Evolutionary conservation across 257 asterid genomes (phyloP), one percentile per base, ranked within the genome.

Genomic region (Coffea canephora): DNA sequence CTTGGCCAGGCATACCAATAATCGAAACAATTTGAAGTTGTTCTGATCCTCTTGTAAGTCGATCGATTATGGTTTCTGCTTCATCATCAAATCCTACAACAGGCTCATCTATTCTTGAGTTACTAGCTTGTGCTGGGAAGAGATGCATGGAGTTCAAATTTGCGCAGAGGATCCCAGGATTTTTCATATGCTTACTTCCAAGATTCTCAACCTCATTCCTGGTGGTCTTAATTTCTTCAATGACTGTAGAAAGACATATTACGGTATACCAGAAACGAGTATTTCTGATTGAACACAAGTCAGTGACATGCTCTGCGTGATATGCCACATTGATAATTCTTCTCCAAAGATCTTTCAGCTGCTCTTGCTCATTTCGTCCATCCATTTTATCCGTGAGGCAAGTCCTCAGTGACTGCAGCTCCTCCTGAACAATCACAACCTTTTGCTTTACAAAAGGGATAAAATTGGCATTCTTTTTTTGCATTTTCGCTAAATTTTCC

Each of bases 1-100:
- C 71, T 66, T 27, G 45, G 21, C 71, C 71, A 25, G 71, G 71
- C 71, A 66, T 66, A 21, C 71, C 71, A 27, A 66, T 25, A 27
- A 66, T 31, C 19, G 14, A 3, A 2, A 25, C 36, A 34, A 67
- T 67, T 16, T 67, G 9, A 14, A 67, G 71, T 34, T 67, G 14
- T 31, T 6, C 1, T 31, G 45, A 14, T 25, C 45, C 7, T 8
- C 43, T 31, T 13, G 6, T 27, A 66, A 25, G 71, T 1, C 5
- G 46, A 34, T 27, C 72, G 5, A 46, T 43, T 16, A 27, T 61
- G 5, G 31, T 5, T 23, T 21, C 13, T 76, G 41, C 18, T 31
- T 59, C 82, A 3, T 79, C 73, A n/a, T 71, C 48, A 8, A 79
- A 71, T 1, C 78, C 82, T 6, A 71, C 72, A 6, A 77, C 49